Evolutionary conservation across 164 flowering plant genomes (phyloP), one percentile per base, ranked within the genome.

Genomic region (Brasenia schreberi): DNA sequence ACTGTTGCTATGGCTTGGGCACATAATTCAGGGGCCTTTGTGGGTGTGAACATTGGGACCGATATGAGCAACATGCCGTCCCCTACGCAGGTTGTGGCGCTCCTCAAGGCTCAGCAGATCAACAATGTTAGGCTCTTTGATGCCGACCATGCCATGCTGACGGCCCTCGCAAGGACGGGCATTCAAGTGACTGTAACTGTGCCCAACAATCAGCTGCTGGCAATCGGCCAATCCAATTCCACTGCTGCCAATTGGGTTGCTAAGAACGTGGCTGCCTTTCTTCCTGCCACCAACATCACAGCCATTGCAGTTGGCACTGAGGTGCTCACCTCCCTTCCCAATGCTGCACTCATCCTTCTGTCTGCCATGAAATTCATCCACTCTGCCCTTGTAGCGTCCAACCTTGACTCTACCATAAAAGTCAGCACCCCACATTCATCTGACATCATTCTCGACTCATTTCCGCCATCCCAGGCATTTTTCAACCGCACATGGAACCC

Each of bases 221-320:
- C 88, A 18, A 83, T 90, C n/a, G 96, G 94, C 62, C 93, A 86
- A 71, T 90, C 96, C 45, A 90, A 87, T 76, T 86, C 90, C 59
- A 87, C 96, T 45, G 96, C 96, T 42, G 96, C 96, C 70, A 87
- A 84, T 64, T 90, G 96, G 96, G 89, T 90, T 17, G 67, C 88
- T 44, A 87, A 83, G 59, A 89, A 91, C 72, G 82, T 91, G 18
- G 70, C 74, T 2, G 84, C 97, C 23, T 83, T 87, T 66, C 75
- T 81, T 66, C 96, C 96, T 6, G 83, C 92, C 19, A 87, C 97
- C 60, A 89, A 86, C 78, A 89, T 91, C 74, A 87, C 94, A 17
- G 76, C 92, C 63, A 83, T 91, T 33, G 88, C 94, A 5, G 92
- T 91, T 63, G 97, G 97, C 6, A 86, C 94, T 14, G 94, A 91